phyloP scores from a whole-genome alignment of 169 alveolate species.

The Plasmodium malariae region DNA sequence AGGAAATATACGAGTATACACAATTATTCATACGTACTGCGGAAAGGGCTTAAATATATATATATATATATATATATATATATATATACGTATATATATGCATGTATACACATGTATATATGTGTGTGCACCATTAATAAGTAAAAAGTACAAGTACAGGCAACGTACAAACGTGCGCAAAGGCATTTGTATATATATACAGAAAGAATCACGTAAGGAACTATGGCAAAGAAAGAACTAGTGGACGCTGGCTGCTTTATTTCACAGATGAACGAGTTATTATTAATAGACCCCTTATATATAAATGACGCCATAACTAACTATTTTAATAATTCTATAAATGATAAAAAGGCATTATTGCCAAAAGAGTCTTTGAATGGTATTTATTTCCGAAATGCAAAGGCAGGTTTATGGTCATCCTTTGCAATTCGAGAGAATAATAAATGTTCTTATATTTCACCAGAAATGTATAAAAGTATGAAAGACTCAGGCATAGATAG shows the following conservation, averaged over 20 bases:
- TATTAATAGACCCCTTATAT: constrained; percentile 71
- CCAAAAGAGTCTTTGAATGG: constrained; percentile 65
- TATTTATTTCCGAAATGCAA: constrained; percentile 55
- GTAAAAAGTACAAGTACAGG: background rate
- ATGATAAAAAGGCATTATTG: constrained; percentile 45
- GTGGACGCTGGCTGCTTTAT: constrained; percentile 76
- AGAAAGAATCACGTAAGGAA: background rate
- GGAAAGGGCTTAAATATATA: too few species aligned
- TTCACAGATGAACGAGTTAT: constrained; percentile 73
- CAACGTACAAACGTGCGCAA: background rate
- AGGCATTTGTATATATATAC: background rate
- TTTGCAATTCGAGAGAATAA: constrained; percentile 70
- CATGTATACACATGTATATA: background rate
- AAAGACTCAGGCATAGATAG: constrained; percentile 4
- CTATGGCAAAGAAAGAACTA: constrained; percentile 5
- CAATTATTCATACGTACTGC: too few species aligned
- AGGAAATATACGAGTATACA: too few species aligned
- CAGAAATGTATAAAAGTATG: background rate
- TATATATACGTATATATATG: background rate
- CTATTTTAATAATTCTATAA: constrained; percentile 57
- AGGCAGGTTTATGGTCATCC: constrained; percentile 74
- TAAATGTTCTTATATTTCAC: background rate
- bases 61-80: background rate
- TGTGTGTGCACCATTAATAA: constrained; percentile 1
- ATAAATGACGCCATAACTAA: constrained; percentile 53